Conservation (phyloP, 768 basidiomycete species). For the Lactarius quietus region DNA sequence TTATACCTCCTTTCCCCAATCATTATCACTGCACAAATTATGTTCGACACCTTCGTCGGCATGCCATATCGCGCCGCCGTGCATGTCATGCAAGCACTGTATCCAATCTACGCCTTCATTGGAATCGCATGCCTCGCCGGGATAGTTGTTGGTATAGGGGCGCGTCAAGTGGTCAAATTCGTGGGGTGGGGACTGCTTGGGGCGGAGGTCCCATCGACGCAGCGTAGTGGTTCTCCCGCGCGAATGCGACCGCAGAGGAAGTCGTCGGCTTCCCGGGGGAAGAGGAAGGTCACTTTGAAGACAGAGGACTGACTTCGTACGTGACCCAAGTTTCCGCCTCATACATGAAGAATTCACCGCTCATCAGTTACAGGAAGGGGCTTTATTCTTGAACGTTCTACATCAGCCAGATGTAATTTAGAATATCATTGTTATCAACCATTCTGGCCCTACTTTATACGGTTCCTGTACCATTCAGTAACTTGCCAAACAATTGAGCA, state of each 20-base stretch:
- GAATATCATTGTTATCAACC: background rate
- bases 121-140: slow-evolving; percentile 23
- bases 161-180: slow-evolving; percentile 14
- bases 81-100: slow-evolving; percentile 17
- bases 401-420: background rate
- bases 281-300: slow-evolving; percentile 18
- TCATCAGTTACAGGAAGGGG: background rate
- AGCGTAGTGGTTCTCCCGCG: slow-evolving; percentile 9
- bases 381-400: background rate
- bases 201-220: background rate
- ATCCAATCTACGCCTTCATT: slow-evolving; percentile 26
- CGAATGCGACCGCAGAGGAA: slow-evolving; percentile 13
- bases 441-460: background rate
- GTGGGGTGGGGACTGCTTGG: slow-evolving; percentile 18
- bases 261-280: slow-evolving; percentile 13
- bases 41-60: slow-evolving; percentile 13
- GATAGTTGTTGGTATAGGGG: slow-evolving; percentile 17
- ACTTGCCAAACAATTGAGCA: background rate
- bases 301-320: slow-evolving; percentile 12
- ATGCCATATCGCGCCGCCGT: slow-evolving; percentile 14
- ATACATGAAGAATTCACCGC: background rate
- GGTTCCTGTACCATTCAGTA: too few relatives aligned
- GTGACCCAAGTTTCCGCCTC: background rate
- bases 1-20: slow-evolving; percentile 18
- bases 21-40: slow-evolving; percentile 17